A percentile compares a stretch with the other conserved stretches of the same genome.
Evolutionary conservation across 257 asterid genomes (phyloP).

Genomic region (Galeopsis tetrahit): DNA sequence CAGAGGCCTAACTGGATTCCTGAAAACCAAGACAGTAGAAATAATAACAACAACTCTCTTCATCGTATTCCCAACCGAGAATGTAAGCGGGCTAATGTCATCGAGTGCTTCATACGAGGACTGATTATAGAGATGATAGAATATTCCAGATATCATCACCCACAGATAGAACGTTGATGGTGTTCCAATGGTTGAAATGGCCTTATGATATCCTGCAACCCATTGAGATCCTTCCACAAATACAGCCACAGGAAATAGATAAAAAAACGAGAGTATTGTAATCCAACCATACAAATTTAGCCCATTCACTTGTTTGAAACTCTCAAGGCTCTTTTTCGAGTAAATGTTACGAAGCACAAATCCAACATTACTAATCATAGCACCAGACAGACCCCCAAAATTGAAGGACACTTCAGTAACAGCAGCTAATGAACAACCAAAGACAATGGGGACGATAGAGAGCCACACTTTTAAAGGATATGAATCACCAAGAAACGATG

Average conservation of each 20-base stretch:
- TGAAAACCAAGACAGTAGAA: conserved; percentile 83
- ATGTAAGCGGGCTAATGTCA: conserved; percentile 91
- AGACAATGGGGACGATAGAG: conserved; percentile 84
- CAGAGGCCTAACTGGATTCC: conserved; percentile 89
- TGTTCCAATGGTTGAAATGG: conserved; percentile 61
- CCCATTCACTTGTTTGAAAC: conserved; percentile 88
- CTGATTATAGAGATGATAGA: conserved; percentile 90
- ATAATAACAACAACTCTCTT: conserved; percentile 96
- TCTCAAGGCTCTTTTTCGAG: conserved; percentile 88
- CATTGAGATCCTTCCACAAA: conserved; percentile 96
- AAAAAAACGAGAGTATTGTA: conserved; percentile 69
- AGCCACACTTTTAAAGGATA: conserved; percentile 89
- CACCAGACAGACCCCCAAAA: conserved; percentile 79
- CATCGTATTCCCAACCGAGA: conserved; percentile 95
- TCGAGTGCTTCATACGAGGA: conserved; percentile 94
- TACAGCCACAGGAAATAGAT: conserved; percentile 84
- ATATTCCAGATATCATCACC: conserved; percentile 84
- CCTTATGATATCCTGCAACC: conserved; percentile 83
- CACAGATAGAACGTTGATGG: conserved; percentile 73
- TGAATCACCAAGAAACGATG: conserved; percentile 77
- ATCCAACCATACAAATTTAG: conserved; percentile 89
- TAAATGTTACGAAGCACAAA: conserved; percentile 86
- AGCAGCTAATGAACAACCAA: conserved; percentile 98
- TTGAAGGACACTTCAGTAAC: conserved; percentile 93
- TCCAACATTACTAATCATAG: conserved; percentile 91